phyloP scores from a whole-genome alignment of 2,329 filamentous ascomycete species.

The Aspergillus floridensis region DNA sequence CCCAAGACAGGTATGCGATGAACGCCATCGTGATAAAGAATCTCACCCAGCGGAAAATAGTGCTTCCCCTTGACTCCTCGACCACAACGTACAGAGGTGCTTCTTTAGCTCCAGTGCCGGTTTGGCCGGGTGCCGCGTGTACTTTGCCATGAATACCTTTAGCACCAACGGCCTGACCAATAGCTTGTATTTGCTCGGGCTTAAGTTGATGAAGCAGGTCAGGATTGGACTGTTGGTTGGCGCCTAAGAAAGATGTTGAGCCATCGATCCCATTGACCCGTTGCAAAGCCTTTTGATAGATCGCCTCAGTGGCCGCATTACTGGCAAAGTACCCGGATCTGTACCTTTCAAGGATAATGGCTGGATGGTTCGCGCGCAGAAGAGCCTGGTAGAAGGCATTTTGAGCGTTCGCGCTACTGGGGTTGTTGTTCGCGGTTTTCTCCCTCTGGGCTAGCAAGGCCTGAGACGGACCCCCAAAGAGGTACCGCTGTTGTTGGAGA shows the following conservation, averaged over 20 bases:
- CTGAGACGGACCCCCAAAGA: slow-evolving; percentile 44
- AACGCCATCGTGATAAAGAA: slow-evolving; percentile 78
- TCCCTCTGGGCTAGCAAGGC: slow-evolving; percentile 79
- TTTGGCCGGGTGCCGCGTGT: slow-evolving; percentile 45
- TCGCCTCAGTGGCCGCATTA: slow-evolving; percentile 72
- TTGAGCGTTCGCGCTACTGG: slow-evolving; percentile 80
- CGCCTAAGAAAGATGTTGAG: slow-evolving; percentile 20
- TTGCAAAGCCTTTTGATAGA: slow-evolving; percentile 74
- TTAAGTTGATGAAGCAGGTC: slow-evolving; percentile 41
- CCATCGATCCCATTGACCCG: slow-evolving; percentile 51
- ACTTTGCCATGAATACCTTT: slow-evolving; percentile 66
- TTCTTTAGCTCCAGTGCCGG: slow-evolving; percentile 69
- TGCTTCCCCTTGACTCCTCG: slow-evolving; percentile 77
- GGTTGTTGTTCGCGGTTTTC: slow-evolving; percentile 89
- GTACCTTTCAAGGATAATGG: slow-evolving; percentile 87
- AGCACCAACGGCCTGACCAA: slow-evolving; percentile 78
- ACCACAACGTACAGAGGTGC: slow-evolving; percentile 94
- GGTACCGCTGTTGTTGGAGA: slow-evolving; percentile 36
- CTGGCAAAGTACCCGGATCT: slow-evolving; percentile 80
- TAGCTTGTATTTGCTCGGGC: slow-evolving; percentile 67
- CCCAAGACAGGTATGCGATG: slow-evolving; percentile 73
- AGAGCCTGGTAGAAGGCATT: slow-evolving; percentile 92
- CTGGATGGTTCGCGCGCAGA: slow-evolving; percentile 86
- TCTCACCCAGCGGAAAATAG: slow-evolving; percentile 87
- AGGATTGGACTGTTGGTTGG: slow-evolving; percentile 16